Evolutionary conservation across 768 basidiomycete genomes (phyloP).

Genomic region (Mycena amicta): DNA sequence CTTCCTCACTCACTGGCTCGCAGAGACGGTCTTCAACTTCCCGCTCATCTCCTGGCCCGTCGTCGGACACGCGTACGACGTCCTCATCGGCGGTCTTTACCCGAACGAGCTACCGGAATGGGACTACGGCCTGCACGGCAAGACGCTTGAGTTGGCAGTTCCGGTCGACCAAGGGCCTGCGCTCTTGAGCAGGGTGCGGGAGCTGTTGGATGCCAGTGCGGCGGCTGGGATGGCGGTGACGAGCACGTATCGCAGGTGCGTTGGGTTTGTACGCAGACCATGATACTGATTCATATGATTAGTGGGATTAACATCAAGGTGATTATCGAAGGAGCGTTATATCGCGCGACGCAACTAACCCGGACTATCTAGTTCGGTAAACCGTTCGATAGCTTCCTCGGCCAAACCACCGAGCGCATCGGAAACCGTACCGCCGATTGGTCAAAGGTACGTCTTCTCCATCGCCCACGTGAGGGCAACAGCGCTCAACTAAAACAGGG

Average conservation of each 20-base stretch:
- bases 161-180: conserved; percentile 35
- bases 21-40: conserved; percentile 34
- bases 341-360: neutral
- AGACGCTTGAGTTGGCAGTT: conserved; percentile 38
- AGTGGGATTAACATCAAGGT: conserved; percentile 40
- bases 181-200: conserved; percentile 34
- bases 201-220: conserved; percentile 36
- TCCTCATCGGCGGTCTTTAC: conserved; percentile 40
- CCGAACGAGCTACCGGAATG: conserved; percentile 35
- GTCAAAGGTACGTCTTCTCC: conserved; percentile 31
- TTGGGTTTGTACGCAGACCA: too few species aligned
- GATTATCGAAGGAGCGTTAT: neutral
- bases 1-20: neutral
- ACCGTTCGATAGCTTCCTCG: conserved; percentile 39
- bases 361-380: conserved; percentile 33
- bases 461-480: too few species aligned
- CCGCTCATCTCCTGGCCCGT: conserved; percentile 38
- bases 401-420: conserved; percentile 36
- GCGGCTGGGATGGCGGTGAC: conserved; percentile 39
- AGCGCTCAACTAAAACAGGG: conserved; percentile 25
- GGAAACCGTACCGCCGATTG: conserved; percentile 36
- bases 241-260: conserved; percentile 37
- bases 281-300: neutral
- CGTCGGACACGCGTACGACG: conserved; percentile 37
- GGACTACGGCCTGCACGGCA: conserved; percentile 38